Evolutionary conservation across 2,329 filamentous ascomycete genomes (phyloP).

Genomic region (Paecilomyces sp.): DNA sequence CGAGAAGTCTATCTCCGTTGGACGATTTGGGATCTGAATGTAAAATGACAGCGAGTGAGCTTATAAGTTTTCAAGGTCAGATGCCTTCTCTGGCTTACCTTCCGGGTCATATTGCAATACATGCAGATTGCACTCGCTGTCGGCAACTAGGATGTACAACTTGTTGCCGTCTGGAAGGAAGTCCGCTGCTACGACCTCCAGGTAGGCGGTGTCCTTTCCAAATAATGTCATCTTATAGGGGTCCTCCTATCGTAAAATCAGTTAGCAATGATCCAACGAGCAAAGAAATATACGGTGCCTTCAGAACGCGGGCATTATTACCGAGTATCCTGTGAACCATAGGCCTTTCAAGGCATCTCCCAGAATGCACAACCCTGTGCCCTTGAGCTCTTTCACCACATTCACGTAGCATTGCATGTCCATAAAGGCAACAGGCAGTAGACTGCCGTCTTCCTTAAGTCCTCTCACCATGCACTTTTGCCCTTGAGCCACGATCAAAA

Average conservation of each 20-base stretch:
- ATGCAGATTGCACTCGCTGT: conserved; percentile 79
- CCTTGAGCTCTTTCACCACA: conserved; percentile 72
- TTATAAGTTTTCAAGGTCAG: background rate
- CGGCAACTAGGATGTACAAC: conserved; percentile 73
- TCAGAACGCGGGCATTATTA: conserved; percentile 25
- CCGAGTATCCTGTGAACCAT: conserved; percentile 91
- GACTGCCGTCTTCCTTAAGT: conserved; percentile 86
- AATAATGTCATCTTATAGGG: conserved; percentile 93
- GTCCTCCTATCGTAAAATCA: conserved; percentile 55
- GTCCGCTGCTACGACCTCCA: conserved; percentile 76
- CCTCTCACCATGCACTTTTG: conserved; percentile 97
- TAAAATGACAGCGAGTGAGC: background rate
- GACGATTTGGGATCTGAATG: conserved; percentile 79
- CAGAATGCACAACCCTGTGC: conserved; percentile 79
- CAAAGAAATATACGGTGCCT: background rate
- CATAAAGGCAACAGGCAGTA: conserved; percentile 92
- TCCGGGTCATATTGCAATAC: conserved; percentile 92
- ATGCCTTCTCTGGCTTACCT: conserved; percentile 50
- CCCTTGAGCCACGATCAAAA: conserved; percentile 83
- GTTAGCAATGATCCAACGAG: background rate
- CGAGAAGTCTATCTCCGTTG: conserved; percentile 78
- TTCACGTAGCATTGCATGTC: conserved; percentile 94
- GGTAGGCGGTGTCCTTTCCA: conserved; percentile 70
- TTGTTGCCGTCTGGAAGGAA: conserved; percentile 81
- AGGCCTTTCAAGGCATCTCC: conserved; percentile 88